phyloP scores from a whole-genome alignment of 306 rosid species.

The Dicorynia guianensis region DNA sequence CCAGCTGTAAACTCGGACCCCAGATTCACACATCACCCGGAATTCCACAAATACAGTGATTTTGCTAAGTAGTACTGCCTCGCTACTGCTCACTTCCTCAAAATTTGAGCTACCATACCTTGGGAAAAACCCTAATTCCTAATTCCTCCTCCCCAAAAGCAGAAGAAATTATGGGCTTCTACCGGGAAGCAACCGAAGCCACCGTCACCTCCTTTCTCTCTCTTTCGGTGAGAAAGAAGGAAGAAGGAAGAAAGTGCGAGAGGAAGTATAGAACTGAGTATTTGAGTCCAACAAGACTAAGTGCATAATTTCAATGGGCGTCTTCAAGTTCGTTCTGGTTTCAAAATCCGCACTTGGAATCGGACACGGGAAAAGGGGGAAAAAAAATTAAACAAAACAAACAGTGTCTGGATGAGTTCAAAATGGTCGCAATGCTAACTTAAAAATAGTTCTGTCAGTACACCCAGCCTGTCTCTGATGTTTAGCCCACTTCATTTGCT shows the following conservation, averaged over 20 bases:
- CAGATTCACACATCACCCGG: slow-evolving; percentile 21
- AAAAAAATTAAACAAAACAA: background rate
- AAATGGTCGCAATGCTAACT: too few relatives aligned
- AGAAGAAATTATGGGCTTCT: background rate
- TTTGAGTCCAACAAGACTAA: background rate
- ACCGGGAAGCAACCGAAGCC: background rate
- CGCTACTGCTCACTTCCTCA: background rate
- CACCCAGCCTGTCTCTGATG: too few relatives aligned
- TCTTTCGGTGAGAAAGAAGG: background rate
- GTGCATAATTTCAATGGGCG: slow-evolving; percentile 27
- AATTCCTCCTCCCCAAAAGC: background rate
- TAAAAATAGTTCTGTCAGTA: too few relatives aligned
- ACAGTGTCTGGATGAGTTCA: background rate
- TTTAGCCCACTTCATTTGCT: too few relatives aligned
- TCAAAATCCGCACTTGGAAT: slow-evolving; percentile 41
- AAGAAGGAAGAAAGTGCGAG: background rate
- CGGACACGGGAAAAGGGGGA: background rate
- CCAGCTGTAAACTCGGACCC: slow-evolving; percentile 1
- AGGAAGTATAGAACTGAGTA: background rate
- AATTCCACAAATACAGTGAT: background rate
- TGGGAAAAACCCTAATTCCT: slow-evolving; percentile 44
- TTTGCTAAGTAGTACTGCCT: slow-evolving; percentile 9
- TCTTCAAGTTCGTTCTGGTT: slow-evolving; percentile 29
- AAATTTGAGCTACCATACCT: slow-evolving; percentile 6
- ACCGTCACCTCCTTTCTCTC: background rate